phyloP scores from a whole-genome alignment of 2,329 filamentous ascomycete genomes.

The Neophaeococcomyces aloes region DNA sequence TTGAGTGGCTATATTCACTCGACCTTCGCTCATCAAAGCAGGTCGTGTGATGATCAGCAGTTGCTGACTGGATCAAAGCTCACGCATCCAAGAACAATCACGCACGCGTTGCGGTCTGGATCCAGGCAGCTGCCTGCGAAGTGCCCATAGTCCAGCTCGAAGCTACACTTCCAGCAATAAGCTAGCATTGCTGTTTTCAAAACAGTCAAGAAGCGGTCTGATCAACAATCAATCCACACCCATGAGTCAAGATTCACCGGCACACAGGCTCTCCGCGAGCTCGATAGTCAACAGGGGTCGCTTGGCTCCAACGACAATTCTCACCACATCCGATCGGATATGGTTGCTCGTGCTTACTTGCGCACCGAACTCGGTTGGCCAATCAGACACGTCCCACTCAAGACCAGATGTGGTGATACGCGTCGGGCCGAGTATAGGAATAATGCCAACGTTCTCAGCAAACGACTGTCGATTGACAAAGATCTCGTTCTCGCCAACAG shows the following conservation, averaged over 20 bases:
- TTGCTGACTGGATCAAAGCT: too few species aligned
- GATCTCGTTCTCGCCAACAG: slow-evolving; percentile 56
- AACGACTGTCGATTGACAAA: slow-evolving; percentile 49
- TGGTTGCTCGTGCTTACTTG: slow-evolving; percentile 73
- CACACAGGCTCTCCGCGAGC: slow-evolving; percentile 33
- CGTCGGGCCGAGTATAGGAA: slow-evolving; percentile 71
- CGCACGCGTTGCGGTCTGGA: neutral
- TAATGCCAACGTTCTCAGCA: slow-evolving; percentile 70
- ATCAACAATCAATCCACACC: too few species aligned
- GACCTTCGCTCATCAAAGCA: too few species aligned
- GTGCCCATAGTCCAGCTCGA: too few species aligned
- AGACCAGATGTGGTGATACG: slow-evolving; percentile 69
- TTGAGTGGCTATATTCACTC: too few species aligned
- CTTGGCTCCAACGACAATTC: slow-evolving; percentile 45
- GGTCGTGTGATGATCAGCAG: too few species aligned
- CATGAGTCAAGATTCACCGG: neutral
- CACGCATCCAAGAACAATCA: too few species aligned
- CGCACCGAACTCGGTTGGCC: slow-evolving; percentile 66
- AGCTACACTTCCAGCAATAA: too few species aligned
- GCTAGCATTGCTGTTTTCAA: too few species aligned
- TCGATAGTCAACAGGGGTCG: slow-evolving; percentile 63
- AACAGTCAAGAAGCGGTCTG: too few species aligned
- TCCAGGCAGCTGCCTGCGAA: neutral
- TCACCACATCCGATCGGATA: slow-evolving; percentile 50
- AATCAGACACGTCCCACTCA: slow-evolving; percentile 81